A percentile compares a stretch with the other conserved stretches of the same genome.
phyloP scores from a whole-genome alignment of 345 rosid species.

The Isatis tinctoria region DNA sequence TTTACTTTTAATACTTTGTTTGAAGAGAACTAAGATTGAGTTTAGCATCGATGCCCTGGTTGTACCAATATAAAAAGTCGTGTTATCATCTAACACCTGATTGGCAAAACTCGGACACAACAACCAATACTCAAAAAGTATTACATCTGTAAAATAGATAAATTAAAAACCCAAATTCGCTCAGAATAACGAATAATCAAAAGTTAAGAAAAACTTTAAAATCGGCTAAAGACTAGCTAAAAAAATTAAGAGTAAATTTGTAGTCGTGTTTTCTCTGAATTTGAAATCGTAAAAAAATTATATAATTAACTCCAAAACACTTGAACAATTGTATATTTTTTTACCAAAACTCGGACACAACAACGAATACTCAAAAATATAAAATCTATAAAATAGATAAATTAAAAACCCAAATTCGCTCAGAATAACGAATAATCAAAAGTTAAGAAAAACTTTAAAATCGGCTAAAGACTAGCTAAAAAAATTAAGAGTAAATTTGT shows the following conservation, averaged over 20 bases:
- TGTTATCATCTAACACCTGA: background rate
- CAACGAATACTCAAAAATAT: too few relatives aligned
- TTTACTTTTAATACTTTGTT: background rate
- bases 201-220: background rate
- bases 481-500: too few relatives aligned
- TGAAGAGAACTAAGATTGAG: slow-evolving; percentile 2
- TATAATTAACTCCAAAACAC: too few relatives aligned
- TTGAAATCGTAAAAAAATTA: too few relatives aligned
- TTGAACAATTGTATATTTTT: too few relatives aligned
- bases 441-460: background rate
- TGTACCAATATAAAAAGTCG: background rate
- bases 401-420: background rate
- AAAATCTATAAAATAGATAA: background rate
- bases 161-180: background rate
- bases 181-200: background rate
- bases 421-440: background rate
- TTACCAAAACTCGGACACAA: background rate
- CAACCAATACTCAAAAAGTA: too few relatives aligned
- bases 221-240: background rate
- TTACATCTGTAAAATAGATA: background rate
- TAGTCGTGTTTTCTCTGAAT: too few relatives aligned
- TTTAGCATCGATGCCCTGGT: slow-evolving; percentile 1
- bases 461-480: background rate
- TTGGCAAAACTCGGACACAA: background rate
- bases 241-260: too few relatives aligned